Evolutionary conservation across 441 rosid genomes (phyloP), one percentile per base, ranked within the genome.

Genomic region (Aleurites moluccanus): DNA sequence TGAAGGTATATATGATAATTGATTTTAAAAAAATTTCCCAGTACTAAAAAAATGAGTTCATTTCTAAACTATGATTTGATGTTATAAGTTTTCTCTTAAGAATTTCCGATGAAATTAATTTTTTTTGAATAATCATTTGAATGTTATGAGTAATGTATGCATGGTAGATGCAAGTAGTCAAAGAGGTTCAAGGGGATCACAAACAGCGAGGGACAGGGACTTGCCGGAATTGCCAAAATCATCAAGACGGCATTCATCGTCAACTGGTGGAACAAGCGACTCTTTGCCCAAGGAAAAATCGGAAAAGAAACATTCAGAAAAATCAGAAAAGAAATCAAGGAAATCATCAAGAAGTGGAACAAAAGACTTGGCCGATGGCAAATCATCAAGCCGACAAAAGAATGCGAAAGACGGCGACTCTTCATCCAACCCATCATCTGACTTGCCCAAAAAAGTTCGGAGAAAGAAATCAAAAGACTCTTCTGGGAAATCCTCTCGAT

Each of bases 391-490:
- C 11, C 66, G 69, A 44, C 56, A 53, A 0, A 81, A 82, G 76
- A 82, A 79, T 35, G 70, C 77, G 10, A 75, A 71, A 18, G 83
- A 70, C 1, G 66, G 59, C 13, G 84, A 81, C 10, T 52, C 83
- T 2, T 42, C 78, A 4, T 75, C 85, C 8, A 83, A 63, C 67
- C n/a, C n/a, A n/a, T 73, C 71, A 47, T 78, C 86, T 30, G 89
- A 82, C 40, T 69, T 80, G 27, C 86, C 91, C 2, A 88, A 82
- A 75, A 90, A 79, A 70, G 42, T 80, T 23, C 70, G 94, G 61
- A 78, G 93, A 30, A 89, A 86, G 82, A 90, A 86, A 35, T 81
- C 94, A 0, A 88, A 86, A 28, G 92, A 90, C 16, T 28, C 49
- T 27, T 52, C 56, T 6, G 67, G 50, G 9, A 79, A 84, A 75